phyloP scores from a whole-genome alignment of 2,329 filamentous ascomycete species.

The Fusarium mundagurra region DNA sequence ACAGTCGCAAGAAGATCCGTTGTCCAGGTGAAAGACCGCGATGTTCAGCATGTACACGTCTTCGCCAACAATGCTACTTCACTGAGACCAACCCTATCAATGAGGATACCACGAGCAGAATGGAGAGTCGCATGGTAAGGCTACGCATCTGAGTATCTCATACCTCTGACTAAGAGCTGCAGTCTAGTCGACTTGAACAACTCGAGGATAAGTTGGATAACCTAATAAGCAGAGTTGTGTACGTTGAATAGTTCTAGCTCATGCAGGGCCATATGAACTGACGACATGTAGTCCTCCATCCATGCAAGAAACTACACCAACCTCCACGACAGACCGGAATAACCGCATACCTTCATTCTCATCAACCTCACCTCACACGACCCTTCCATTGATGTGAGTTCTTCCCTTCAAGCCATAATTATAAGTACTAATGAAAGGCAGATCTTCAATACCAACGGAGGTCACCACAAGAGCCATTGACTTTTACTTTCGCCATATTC shows the following conservation, averaged over 20 bases:
- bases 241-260: neutral
- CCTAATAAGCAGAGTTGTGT: slow-evolving; percentile 17
- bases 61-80: slow-evolving; percentile 15
- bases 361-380: neutral
- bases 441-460: neutral
- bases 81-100: neutral
- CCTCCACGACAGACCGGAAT: neutral
- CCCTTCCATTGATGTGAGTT: neutral
- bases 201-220: slow-evolving; percentile 30
- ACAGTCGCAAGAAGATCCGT: slow-evolving; percentile 28
- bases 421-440: accelerated
- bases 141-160: accelerated
- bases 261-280: accelerated
- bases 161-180: neutral
- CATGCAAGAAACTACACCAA: neutral
- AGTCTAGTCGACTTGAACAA: slow-evolving; percentile 17
- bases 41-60: slow-evolving; percentile 25
- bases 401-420: accelerated
- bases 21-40: slow-evolving; percentile 24
- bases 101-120: neutral
- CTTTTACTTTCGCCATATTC: slow-evolving; percentile 19
- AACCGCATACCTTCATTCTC: neutral
- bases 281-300: neutral
- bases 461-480: neutral
- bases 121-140: slow-evolving; percentile 4